Evolutionary conservation across 176 grass and related monocot species (phyloP), one percentile per base, ranked within the genome.

Genomic region (Melocanna baccifera): DNA sequence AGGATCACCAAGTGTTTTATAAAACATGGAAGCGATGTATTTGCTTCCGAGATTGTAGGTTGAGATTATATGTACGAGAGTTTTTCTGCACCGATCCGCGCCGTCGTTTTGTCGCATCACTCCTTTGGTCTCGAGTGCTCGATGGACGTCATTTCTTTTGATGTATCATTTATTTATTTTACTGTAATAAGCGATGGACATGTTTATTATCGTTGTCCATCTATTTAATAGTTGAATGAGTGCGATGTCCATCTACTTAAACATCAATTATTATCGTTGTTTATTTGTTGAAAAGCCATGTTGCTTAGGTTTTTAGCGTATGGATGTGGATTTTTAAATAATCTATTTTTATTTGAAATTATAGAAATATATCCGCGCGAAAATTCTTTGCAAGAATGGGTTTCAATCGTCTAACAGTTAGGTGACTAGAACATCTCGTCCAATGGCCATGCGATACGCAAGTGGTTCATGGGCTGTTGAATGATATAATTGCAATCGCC

Each of bases 171-270:
- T 71, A 71, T 88, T 88, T 78, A 36, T 75, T 26, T 75, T 26
- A 56, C n/a, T 91, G 85, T 87, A 91, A 91, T 91, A 91, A 90
- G 76, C 45, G 62, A 65, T 80, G 80, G 89, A 45, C 81, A 72
- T 80, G 80, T 58, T 80, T 72, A 81, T 4, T 36, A 36, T 36
- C 34, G 34, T 0, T 59, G 78, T 30, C 78, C 88, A 90, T 86
- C 26, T 65, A 45, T 86, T 77, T 69, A 75, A 69, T 36, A 36
- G 34, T 36, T 36, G 34, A 36, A 36, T 36, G 34, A 4, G 34
- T 36, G 4, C 34, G 34, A 36, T 67, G 78, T 23, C 78, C 88
- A 90, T 86, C 26, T 65, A 63, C 83, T 77, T 69, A 75, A 69
- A 76, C 62, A 70, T 76, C 18, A 22, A 9, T 42, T 2, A 26